These are phyloP conservation scores for Anaeromyces robustus DNA, from an alignment of 192 early-diverging fungal genomes.

Conservation along the genomic window DNA sequence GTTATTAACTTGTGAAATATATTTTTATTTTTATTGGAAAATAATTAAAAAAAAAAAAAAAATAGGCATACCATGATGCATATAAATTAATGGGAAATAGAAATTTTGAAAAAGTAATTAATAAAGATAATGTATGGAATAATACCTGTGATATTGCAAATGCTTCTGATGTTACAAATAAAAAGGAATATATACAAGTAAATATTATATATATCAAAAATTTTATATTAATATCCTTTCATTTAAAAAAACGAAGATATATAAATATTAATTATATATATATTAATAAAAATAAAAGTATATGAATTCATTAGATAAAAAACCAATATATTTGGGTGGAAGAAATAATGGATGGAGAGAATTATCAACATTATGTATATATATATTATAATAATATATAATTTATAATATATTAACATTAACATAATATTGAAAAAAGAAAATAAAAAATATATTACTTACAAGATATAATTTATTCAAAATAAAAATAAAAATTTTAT, in stretches of 20 bases:
- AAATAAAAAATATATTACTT: too few relatives aligned
- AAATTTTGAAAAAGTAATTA: neutral
- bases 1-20: too few relatives aligned
- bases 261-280: neutral
- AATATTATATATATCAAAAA: neutral
- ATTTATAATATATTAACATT: too few relatives aligned
- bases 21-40: too few relatives aligned
- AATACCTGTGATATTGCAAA: neutral
- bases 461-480: too few relatives aligned
- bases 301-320: neutral
- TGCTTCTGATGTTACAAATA: neutral
- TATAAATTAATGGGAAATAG: neutral
- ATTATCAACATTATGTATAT: neutral
- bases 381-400: too few relatives aligned
- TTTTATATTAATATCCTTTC: too few relatives aligned
- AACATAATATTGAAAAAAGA: too few relatives aligned
- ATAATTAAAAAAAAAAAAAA: too few relatives aligned
- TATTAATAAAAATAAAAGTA: neutral
- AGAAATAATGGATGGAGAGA: neutral
- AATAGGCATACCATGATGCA: neutral
- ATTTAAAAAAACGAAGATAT: too few relatives aligned
- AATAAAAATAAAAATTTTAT: neutral
- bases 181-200: neutral
- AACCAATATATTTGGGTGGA: neutral
- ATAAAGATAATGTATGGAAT: neutral